Conservation (phyloP, 2,329 filamentous ascomycete genomes). For the Metarhizium sp. region DNA sequence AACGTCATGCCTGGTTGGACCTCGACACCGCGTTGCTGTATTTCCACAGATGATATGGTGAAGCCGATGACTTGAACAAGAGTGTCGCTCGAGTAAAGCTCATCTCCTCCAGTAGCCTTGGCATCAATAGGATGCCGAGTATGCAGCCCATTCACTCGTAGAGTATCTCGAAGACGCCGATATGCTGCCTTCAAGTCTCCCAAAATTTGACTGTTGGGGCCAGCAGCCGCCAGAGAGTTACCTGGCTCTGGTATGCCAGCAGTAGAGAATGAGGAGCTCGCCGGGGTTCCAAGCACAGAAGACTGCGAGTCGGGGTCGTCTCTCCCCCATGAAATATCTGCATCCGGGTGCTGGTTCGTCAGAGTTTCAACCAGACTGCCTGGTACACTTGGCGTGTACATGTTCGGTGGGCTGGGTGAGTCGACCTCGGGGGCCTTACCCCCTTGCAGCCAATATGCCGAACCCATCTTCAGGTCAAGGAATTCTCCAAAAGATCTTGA, state of each 20-base stretch:
- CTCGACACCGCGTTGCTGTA: constrained; percentile 79
- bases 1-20: constrained; percentile 64
- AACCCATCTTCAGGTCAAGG: constrained; percentile 48
- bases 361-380: constrained; percentile 27
- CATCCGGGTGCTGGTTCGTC: constrained; percentile 26
- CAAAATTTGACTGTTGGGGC: constrained; percentile 21
- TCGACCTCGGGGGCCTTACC: constrained; percentile 26
- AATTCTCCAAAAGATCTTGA: constrained; percentile 57
- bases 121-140: constrained; percentile 25
- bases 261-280: constrained; percentile 33
- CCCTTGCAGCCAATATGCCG: constrained; percentile 31
- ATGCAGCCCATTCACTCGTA: constrained; percentile 44
- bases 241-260: constrained; percentile 16
- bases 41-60: constrained; percentile 82
- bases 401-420: constrained; percentile 18
- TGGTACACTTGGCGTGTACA: constrained; percentile 27
- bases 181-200: constrained; percentile 52
- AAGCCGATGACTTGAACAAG: constrained; percentile 63
- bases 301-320: constrained; percentile 25
- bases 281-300: constrained; percentile 26
- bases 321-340: constrained; percentile 31
- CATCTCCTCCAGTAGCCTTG: constrained; percentile 24
- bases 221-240: constrained; percentile 6
- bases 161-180: constrained; percentile 48
- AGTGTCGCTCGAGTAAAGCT: constrained; percentile 46